Evolutionary conservation across 2,329 filamentous ascomycete species (phyloP).

Genomic region (Trichoderma afroharzianum): DNA sequence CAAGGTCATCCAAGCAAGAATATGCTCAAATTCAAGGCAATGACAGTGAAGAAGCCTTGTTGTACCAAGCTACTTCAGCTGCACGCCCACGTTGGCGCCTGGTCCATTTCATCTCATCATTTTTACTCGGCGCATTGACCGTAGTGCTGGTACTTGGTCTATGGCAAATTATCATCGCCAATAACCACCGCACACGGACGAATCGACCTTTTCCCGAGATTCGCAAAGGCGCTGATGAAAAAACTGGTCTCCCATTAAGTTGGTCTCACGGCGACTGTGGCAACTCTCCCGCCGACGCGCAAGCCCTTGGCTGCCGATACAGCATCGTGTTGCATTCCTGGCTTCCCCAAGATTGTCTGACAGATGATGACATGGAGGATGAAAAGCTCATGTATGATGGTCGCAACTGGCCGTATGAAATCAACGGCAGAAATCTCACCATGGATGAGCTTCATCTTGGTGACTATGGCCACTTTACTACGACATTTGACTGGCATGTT

Average conservation of each 20-base stretch:
- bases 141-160: neutral
- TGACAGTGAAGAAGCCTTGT: conserved; percentile 1
- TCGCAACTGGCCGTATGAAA: conserved; percentile 19
- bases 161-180: neutral
- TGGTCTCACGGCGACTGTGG: conserved; percentile 23
- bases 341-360: conserved; percentile 22
- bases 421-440: conserved; percentile 19
- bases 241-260: conserved; percentile 17
- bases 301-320: conserved; percentile 17
- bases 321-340: conserved; percentile 24
- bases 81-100: neutral
- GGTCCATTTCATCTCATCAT: neutral
- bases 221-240: conserved; percentile 17
- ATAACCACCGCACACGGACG: neutral
- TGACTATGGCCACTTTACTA: conserved; percentile 21
- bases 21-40: conserved; percentile 6
- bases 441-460: conserved; percentile 20
- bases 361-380: conserved; percentile 23
- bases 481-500: conserved; percentile 24
- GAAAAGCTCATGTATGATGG: conserved; percentile 23
- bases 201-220: conserved; percentile 16
- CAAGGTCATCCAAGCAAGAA: neutral
- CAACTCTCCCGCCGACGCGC: conserved; percentile 20
- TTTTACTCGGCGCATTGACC: neutral
- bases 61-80: neutral